Evolutionary conservation across 1,284 basidiomycete genomes (phyloP), one percentile per base, ranked within the genome.

Genomic region (Thelephora terrestris): DNA sequence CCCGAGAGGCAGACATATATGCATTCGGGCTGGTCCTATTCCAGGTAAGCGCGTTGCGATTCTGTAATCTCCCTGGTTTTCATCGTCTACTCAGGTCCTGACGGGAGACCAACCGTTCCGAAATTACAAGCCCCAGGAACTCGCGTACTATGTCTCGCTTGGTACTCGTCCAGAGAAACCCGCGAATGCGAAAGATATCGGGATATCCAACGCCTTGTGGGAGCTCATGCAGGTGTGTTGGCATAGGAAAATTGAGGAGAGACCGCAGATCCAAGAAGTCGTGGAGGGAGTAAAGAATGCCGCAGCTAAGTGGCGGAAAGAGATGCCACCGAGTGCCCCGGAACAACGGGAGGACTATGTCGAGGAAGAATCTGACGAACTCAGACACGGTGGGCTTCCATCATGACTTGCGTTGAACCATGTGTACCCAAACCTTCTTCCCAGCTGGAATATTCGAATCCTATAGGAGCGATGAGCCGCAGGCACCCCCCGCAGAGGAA

Each of bases 151-250:
- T 32, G 7, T 10, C 14, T 46, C 6, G n/a, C 16, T n/a, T 6
- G 43, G 32, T 14, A n/a, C 14, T 10, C 48, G 48, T 7, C 48
- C 48, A 9, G n/a, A 18, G 17, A 40, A 35, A 27, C 44, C 48
- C 29, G 32, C 7, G 23, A 17, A 46, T 17, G 20, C 44, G 9
- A 10, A 32, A 12, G 1, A 3, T 2, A 40, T 49, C 12, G 48
- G 48, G 12, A 43, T 49, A 17, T 34, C 24, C 18, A 29, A 46
- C 37, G 16, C 18, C 14, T 7, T 49, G 7, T 49, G 48, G 48
- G 17, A 32, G n/a, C 32, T 49, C 7, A 18, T 46, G 42, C 42
- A 46, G 17, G 5, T 14, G 18, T 49, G 43, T 24, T 49, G 48
- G 48, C 7, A 3, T 10, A 12, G 14, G 9, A 12, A 32, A 6